These are phyloP conservation scores for Zygotorulaspora sp. DNA, from an alignment of 805 yeast species.

Conservation along the genomic window DNA sequence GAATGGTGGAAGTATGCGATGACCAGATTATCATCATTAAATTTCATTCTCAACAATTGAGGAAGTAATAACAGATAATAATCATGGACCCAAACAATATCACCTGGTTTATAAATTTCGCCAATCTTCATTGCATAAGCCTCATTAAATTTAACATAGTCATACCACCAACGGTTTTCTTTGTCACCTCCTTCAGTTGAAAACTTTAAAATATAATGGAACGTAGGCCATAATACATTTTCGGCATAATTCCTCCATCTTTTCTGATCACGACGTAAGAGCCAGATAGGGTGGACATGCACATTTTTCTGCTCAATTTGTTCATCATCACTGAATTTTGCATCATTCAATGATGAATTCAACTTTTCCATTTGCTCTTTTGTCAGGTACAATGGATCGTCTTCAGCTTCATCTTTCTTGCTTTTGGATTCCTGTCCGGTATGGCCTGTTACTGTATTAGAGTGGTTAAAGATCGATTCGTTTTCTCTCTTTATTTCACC, in stretches of 20 bases:
- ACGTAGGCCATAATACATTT: constrained; percentile 85
- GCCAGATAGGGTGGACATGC: constrained; percentile 79
- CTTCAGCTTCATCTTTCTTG: constrained; percentile 38
- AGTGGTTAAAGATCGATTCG: constrained; percentile 5
- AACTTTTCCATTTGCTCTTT: constrained; percentile 48
- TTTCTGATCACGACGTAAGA: constrained; percentile 68
- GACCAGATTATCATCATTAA: constrained; percentile 53
- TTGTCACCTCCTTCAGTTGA: constrained; percentile 58
- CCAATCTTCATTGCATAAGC: constrained; percentile 78
- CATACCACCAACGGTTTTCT: constrained; percentile 79
- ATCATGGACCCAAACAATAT: constrained; percentile 89
- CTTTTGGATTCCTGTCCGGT: constrained; percentile 8
- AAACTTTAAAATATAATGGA: constrained; percentile 85
- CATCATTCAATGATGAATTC: constrained; percentile 37
- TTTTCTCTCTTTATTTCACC: constrained; percentile 59
- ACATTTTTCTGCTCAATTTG: constrained; percentile 41
- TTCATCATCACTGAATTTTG: constrained; percentile 43
- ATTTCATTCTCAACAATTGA: constrained; percentile 70
- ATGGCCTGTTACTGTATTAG: neutral
- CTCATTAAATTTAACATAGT: constrained; percentile 85
- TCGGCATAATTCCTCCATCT: constrained; percentile 92
- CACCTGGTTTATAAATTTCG: constrained; percentile 77
- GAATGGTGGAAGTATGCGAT: constrained; percentile 80
- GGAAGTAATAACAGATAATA: constrained; percentile 80
- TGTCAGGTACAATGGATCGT: constrained; percentile 59